These are phyloP conservation scores for Diplodia scrobiculata DNA, from an alignment of 2,329 filamentous ascomycete genomes.

Conservation along the genomic window DNA sequence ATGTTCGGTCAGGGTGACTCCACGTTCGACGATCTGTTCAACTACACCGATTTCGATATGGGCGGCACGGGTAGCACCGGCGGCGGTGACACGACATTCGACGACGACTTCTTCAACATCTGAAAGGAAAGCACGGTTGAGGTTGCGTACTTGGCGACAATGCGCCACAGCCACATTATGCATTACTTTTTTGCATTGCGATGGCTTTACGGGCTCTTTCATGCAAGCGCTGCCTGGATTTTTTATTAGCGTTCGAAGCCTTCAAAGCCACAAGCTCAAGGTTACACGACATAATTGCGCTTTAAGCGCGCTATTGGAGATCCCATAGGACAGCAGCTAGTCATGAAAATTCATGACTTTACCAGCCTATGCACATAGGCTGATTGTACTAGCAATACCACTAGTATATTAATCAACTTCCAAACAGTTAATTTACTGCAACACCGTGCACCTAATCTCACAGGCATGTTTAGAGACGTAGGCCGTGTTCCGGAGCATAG, in stretches of 20 bases:
- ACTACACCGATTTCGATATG: slow-evolving; percentile 34
- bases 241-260: background rate
- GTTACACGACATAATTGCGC: background rate
- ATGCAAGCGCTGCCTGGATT: background rate
- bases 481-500: too few relatives aligned
- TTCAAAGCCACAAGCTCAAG: background rate
- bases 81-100: slow-evolving; percentile 27
- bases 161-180: slow-evolving; percentile 22
- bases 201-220: background rate
- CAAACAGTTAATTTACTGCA: background rate
- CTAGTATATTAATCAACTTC: background rate
- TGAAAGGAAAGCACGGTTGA: background rate
- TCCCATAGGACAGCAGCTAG: background rate
- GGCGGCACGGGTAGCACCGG: slow-evolving; percentile 30
- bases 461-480: too few relatives aligned
- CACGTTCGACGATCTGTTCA: slow-evolving; percentile 44
- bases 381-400: background rate
- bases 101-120: slow-evolving; percentile 35
- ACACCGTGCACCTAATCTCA: too few relatives aligned
- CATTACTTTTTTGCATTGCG: background rate
- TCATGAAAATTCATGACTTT: background rate
- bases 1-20: slow-evolving; percentile 22
- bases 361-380: background rate
- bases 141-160: background rate
- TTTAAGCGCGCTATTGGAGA: background rate